These are phyloP conservation scores for Penicillium decumbens DNA, from an alignment of 2,329 filamentous ascomycete species.

Conservation along the genomic window DNA sequence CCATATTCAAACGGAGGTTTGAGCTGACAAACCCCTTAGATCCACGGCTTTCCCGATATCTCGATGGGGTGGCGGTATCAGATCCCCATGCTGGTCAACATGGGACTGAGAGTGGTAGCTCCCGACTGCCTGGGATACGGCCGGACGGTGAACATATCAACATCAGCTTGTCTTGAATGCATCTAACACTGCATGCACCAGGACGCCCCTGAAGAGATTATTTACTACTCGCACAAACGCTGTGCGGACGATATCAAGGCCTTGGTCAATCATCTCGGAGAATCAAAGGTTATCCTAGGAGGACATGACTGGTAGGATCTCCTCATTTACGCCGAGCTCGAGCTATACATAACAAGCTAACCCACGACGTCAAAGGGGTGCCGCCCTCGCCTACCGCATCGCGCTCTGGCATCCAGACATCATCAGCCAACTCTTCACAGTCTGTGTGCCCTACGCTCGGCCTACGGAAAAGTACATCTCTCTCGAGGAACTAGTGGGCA, in stretches of 20 bases:
- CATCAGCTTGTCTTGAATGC: background rate
- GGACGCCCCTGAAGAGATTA: slow-evolving; percentile 57
- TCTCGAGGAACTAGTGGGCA: slow-evolving; percentile 56
- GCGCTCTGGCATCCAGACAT: slow-evolving; percentile 69
- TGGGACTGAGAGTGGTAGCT: slow-evolving; percentile 73
- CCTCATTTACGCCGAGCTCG: background rate
- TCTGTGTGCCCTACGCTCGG: slow-evolving; percentile 70
- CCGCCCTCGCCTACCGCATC: slow-evolving; percentile 68
- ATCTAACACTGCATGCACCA: slow-evolving; percentile 35
- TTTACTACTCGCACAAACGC: slow-evolving; percentile 66
- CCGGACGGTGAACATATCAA: slow-evolving; percentile 52
- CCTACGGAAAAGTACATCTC: slow-evolving; percentile 53
- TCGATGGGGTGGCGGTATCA: slow-evolving; percentile 85
- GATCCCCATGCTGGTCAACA: slow-evolving; percentile 67
- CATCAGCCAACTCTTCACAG: slow-evolving; percentile 67
- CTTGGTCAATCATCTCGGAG: slow-evolving; percentile 58
- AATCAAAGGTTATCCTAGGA: slow-evolving; percentile 66
- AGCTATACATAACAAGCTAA: background rate
- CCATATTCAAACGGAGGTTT: background rate
- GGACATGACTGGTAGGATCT: slow-evolving; percentile 72
- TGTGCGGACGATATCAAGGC: slow-evolving; percentile 70
- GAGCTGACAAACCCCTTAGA: slow-evolving; percentile 30
- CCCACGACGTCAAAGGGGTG: slow-evolving; percentile 55
- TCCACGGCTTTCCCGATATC: slow-evolving; percentile 81
- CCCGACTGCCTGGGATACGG: slow-evolving; percentile 87